Evolutionary conservation across 78 protist genomes (phyloP).

Genomic region (Trichosphaerium sp.): DNA sequence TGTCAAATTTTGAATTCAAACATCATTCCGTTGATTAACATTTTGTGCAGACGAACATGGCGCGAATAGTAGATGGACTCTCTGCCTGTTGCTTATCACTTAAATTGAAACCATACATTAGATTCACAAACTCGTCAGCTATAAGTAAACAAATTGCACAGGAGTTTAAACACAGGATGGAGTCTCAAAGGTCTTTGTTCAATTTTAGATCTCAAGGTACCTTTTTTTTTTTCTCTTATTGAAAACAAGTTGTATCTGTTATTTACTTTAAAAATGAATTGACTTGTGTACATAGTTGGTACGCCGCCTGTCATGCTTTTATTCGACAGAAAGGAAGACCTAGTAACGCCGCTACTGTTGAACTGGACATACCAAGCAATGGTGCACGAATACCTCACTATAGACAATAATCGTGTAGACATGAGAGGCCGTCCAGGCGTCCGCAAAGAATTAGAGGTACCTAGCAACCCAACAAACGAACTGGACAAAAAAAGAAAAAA

Average conservation of each 20-base stretch:
- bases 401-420: constrained; percentile 68
- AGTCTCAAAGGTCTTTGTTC: constrained; percentile 49
- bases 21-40: no score
- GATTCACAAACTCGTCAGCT: neutral
- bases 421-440: neutral
- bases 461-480: neutral
- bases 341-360: constrained; percentile 90
- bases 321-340: constrained; percentile 86
- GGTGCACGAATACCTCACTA: constrained; percentile 87
- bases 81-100: neutral
- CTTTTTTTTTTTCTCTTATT: neutral
- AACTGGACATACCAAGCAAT: constrained; percentile 77
- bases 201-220: no score
- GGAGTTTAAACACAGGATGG: constrained; percentile 10
- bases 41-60: no score
- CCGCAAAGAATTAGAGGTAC: constrained; percentile 3
- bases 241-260: neutral
- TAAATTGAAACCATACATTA: neutral
- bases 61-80: neutral
- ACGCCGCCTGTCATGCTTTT: constrained; percentile 67
- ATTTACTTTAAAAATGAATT: neutral
- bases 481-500: neutral
- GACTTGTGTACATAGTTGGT: constrained; percentile 4
- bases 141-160: constrained; percentile 6
- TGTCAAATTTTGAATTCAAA: no score